phyloP scores from a whole-genome alignment of 2,329 filamentous ascomycete genomes.

The Ophiostoma australiae region DNA sequence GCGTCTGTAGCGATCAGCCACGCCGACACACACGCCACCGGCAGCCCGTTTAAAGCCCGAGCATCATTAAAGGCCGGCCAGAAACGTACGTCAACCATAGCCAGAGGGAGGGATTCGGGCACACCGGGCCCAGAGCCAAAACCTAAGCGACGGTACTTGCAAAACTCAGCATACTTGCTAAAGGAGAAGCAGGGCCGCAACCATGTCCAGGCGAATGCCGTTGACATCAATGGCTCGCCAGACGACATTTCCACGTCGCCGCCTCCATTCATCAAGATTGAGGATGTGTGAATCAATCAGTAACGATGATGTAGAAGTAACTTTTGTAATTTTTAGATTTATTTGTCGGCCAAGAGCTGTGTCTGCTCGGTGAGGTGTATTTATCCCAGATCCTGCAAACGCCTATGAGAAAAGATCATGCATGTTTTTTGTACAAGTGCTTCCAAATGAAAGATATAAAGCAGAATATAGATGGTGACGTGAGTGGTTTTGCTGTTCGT shows the following conservation, averaged over 20 bases:
- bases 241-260: conserved; percentile 11
- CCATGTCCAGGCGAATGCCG: not conserved
- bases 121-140: not conserved
- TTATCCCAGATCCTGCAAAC: conserved; percentile 22
- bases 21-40: not conserved
- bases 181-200: not conserved
- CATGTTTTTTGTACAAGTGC: conserved; percentile 21
- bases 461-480: not conserved
- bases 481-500: conserved; percentile 8
- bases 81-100: not conserved
- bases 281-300: not conserved
- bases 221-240: not conserved
- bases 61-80: not conserved
- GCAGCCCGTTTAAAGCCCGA: not conserved
- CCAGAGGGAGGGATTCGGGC: not conserved
- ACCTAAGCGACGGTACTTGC: not conserved
- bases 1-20: not conserved
- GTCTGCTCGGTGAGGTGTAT: conserved; percentile 16
- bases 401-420: conserved; percentile 21
- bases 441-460: not conserved
- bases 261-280: conserved; percentile 17
- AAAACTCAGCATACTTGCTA: conserved; percentile 21
- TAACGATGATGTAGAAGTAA: not conserved
- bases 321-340: conserved; percentile 5
- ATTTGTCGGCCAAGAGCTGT: conserved; percentile 4